phyloP scores from a whole-genome alignment of 495 filamentous ascomycete genomes.

The Talaromyces borbonicus region DNA sequence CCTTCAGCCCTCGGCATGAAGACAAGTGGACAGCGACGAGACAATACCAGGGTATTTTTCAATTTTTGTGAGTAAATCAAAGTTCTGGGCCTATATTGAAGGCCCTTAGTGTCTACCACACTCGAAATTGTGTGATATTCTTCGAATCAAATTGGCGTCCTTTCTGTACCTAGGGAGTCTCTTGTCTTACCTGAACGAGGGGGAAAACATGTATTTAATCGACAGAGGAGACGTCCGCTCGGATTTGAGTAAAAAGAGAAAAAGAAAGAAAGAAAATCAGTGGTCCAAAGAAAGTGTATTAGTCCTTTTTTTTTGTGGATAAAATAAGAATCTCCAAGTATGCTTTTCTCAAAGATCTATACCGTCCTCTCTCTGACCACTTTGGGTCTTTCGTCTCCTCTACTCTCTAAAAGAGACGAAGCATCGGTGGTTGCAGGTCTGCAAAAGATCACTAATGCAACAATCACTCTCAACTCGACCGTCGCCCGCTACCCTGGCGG shows the following conservation, averaged over 20 bases:
- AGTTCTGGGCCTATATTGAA: too few species aligned
- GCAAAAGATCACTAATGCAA: conserved; percentile 8
- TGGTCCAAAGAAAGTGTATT: neutral
- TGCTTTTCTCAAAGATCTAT: neutral
- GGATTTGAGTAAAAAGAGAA: too few species aligned
- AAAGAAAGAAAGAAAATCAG: too few species aligned
- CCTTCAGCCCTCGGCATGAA: neutral
- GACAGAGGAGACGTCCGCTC: too few species aligned
- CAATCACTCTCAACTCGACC: conserved; percentile 15
- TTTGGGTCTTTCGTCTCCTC: conserved; percentile 5
- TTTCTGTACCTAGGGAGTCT: too few species aligned
- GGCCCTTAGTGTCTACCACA: too few species aligned
- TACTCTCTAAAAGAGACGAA: conserved; percentile 13
- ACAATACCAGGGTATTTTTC: too few species aligned
- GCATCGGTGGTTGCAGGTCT: conserved; percentile 13
- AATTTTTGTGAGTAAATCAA: too few species aligned
- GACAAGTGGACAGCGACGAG: neutral
- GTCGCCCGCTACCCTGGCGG: conserved; percentile 16
- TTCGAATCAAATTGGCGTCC: too few species aligned
- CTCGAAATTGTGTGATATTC: too few species aligned
- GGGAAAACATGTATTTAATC: too few species aligned
- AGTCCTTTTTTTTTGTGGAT: neutral
- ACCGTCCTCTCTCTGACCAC: conserved; percentile 7
- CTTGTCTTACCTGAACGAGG: too few species aligned
- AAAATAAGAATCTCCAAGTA: neutral